Conservation (phyloP, 768 basidiomycete genomes). For the Mycena vitilis region DNA sequence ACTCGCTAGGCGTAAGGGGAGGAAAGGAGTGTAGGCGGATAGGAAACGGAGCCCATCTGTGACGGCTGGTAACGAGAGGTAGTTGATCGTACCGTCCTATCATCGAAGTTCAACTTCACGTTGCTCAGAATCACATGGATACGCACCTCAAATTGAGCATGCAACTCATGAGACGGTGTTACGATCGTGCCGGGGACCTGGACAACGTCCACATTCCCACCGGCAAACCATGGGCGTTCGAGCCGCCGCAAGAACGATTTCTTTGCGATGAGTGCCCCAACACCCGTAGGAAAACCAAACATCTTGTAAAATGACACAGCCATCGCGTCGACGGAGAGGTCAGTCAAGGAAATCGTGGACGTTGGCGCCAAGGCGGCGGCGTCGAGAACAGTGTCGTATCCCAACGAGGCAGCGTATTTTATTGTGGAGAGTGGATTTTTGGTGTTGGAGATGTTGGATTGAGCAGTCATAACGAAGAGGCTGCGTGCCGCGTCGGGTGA, state of each 20-base stretch:
- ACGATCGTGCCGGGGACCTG: slow-evolving; percentile 82
- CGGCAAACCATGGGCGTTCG: slow-evolving; percentile 84
- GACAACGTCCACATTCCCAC: slow-evolving; percentile 86
- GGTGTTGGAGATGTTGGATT: slow-evolving; percentile 84
- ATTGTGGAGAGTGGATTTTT: slow-evolving; percentile 76
- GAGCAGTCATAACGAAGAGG: slow-evolving; percentile 80
- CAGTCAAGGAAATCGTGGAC: slow-evolving; percentile 71
- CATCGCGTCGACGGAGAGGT: slow-evolving; percentile 81
- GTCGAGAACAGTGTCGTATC: slow-evolving; percentile 80
- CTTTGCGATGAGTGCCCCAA: slow-evolving; percentile 82
- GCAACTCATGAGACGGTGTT: slow-evolving; percentile 64
- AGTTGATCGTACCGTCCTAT: slow-evolving; percentile 89
- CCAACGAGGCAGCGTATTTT: slow-evolving; percentile 70
- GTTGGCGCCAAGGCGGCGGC: slow-evolving; percentile 85
- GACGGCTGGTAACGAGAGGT: slow-evolving; percentile 76
- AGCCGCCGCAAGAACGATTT: slow-evolving; percentile 71
- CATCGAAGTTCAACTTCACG: not conserved
- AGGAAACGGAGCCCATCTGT: slow-evolving; percentile 83
- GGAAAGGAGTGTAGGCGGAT: slow-evolving; percentile 80
- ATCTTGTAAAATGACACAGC: slow-evolving; percentile 90
- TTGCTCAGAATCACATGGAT: not conserved
- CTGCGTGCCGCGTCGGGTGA: slow-evolving; percentile 54
- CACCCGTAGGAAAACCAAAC: slow-evolving; percentile 89
- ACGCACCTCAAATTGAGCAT: slow-evolving; percentile 83
- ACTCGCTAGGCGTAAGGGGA: slow-evolving; percentile 78